phyloP scores from a whole-genome alignment of 2,329 filamentous ascomycete species.

The Beauveria brongniartii region DNA sequence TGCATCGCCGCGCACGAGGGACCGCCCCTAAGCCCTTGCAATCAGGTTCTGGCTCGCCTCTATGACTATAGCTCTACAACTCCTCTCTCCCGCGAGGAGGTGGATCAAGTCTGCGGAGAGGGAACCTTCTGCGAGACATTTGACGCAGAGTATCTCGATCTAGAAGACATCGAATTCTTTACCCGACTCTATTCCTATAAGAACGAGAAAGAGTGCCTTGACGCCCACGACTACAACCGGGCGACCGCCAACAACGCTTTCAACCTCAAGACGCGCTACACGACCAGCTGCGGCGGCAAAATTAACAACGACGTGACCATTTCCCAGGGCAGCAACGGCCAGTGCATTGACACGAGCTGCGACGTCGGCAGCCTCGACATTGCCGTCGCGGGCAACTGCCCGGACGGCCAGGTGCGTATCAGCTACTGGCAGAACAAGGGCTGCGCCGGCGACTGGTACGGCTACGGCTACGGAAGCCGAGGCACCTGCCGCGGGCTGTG shows the following conservation, averaged over 20 bases:
- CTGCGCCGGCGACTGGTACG: constrained; percentile 5
- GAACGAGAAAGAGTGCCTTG: too few species aligned
- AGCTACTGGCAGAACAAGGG: constrained; percentile 6
- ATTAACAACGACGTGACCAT: neutral
- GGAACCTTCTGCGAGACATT: too few species aligned
- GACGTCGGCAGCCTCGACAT: constrained; percentile 4
- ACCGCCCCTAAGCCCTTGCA: too few species aligned
- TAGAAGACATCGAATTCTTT: too few species aligned
- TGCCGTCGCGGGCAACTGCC: neutral
- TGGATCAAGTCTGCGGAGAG: too few species aligned
- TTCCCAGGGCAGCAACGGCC: neutral
- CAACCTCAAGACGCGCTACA: neutral
- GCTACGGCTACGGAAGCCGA: constrained; percentile 7
- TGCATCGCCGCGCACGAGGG: too few species aligned
- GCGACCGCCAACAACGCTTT: neutral
- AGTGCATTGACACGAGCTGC: constrained; percentile 1
- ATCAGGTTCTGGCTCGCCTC: too few species aligned
- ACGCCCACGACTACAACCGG: neutral
- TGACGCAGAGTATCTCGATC: too few species aligned
- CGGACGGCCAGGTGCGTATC: neutral
- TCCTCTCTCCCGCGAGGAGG: too few species aligned
- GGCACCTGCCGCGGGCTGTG: constrained; percentile 1
- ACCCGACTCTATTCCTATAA: too few species aligned
- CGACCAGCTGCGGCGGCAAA: neutral
- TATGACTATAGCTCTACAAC: too few species aligned